Percentiles rank a stretch among this genome's conserved stretches.
These are phyloP conservation scores for Colletotrichum eremochloae DNA, from an alignment of 2,329 filamentous ascomycete species.

Conservation along the genomic window DNA sequence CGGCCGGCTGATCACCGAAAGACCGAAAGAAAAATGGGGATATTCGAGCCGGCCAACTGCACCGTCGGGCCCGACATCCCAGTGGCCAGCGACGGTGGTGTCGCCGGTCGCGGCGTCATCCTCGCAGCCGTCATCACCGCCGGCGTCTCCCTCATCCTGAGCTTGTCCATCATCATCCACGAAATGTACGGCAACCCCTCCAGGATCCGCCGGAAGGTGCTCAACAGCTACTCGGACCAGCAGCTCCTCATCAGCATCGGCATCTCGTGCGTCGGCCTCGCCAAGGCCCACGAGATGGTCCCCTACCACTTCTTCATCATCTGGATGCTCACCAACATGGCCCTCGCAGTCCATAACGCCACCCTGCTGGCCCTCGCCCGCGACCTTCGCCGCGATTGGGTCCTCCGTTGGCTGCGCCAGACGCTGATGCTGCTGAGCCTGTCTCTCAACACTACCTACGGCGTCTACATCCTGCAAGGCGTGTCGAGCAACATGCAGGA, in stretches of 20 bases:
- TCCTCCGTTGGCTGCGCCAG: constrained; percentile 75
- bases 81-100: constrained; percentile 65
- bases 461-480: constrained; percentile 68
- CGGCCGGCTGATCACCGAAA: not conserved
- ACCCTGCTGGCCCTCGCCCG: constrained; percentile 74
- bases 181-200: constrained; percentile 63
- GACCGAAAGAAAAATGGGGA: not conserved
- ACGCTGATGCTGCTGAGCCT: constrained; percentile 76
- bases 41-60: constrained; percentile 29
- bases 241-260: constrained; percentile 78
- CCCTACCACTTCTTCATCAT: constrained; percentile 80
- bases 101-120: constrained; percentile 70
- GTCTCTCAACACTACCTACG: constrained; percentile 67
- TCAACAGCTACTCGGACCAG: constrained; percentile 76
- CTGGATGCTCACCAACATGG: constrained; percentile 75
- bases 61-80: constrained; percentile 53
- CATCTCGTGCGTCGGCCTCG: constrained; percentile 74
- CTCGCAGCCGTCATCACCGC: constrained; percentile 77
- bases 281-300: constrained; percentile 69
- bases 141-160: constrained; percentile 67
- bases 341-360: constrained; percentile 75
- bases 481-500: constrained; percentile 65
- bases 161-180: constrained; percentile 68
- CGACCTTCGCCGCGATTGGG: constrained; percentile 76
- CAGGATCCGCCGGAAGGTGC: constrained; percentile 71